phyloP scores from a whole-genome alignment of 768 basidiomycete species.

The Suillus sp. region DNA sequence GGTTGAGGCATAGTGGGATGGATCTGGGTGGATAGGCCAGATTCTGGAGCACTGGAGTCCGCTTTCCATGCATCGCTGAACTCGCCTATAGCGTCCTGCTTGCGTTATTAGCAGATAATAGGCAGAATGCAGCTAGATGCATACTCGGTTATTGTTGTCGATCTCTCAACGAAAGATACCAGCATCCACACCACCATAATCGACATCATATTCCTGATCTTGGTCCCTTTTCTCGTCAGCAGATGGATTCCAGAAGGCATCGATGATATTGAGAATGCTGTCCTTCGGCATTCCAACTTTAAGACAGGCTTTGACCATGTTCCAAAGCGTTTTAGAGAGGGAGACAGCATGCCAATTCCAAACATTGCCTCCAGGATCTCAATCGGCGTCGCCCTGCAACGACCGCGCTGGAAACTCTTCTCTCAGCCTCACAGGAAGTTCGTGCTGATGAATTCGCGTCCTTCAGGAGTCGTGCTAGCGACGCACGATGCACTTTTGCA shows the following conservation, averaged over 20 bases:
- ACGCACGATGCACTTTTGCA: conserved; percentile 57
- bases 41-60: conserved; percentile 46
- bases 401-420: conserved; percentile 76
- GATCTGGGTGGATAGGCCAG: conserved; percentile 21
- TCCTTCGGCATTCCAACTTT: conserved; percentile 62
- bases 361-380: conserved; percentile 57
- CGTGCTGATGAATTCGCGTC: conserved; percentile 69
- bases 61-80: conserved; percentile 67
- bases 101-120: conserved; percentile 15
- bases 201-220: conserved; percentile 37
- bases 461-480: conserved; percentile 46
- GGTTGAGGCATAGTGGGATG: conserved; percentile 20
- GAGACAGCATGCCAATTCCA: conserved; percentile 83
- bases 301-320: conserved; percentile 64
- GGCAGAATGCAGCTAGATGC: conserved; percentile 8
- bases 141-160: conserved; percentile 29
- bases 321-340: conserved; percentile 71
- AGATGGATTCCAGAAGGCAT: conserved; percentile 50
- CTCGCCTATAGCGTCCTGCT: conserved; percentile 49
- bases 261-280: conserved; percentile 58
- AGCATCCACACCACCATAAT: conserved; percentile 34
- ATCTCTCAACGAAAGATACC: conserved; percentile 26
- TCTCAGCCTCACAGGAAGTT: conserved; percentile 64
- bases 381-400: conserved; percentile 56
- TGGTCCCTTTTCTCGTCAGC: conserved; percentile 39